Evolutionary conservation across 495 filamentous ascomycete genomes (phyloP), one percentile per base, ranked within the genome.

Genomic region (Aspergillus bertholletiae): DNA sequence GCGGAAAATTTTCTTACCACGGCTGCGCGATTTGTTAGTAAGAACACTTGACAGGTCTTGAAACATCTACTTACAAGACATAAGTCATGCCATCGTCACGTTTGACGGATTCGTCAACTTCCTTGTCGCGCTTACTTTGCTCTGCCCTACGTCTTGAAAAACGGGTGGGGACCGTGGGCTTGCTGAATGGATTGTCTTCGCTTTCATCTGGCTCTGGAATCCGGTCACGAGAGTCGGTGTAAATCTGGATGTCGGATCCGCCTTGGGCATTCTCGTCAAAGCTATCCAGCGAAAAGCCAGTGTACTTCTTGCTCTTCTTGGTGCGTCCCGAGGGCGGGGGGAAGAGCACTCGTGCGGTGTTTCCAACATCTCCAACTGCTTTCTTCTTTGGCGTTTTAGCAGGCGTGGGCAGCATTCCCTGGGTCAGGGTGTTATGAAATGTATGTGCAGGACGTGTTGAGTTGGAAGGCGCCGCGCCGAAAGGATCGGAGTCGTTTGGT

Each of bases 221-320:
- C 40, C 89, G 86, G 62, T 95, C 92, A 64, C 88, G 87, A 3
- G 89, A 88, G 62, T 98, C 94, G 9, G 92, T 97, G 66, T 84
- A 96, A 50, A 98, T 96, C 59, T 83, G 71, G 56, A 97, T 90
- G 11, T 80, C 66, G 37, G 76, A 71, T n/a, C 66, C 59, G 22
- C 56, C 66, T 1, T 73, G 74, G 11, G 66, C 61, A 46, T 72
- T 61, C 20, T 86, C 80, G 20, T 81, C 75, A 62, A 87, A 85
- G 67, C 86, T 86, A 47, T 88, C 85, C n/a, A 96, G 66, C 0
- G 84, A 82, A 41, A 85, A 83, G 17, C 82, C 82, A n/a, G 73
- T 77, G 51, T 82, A 74, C 67, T 84, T 84, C 61, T 72, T 79
- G 46, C 61, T 53, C 57, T 77, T 82, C 55, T 82, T 80, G 34